phyloP scores from a whole-genome alignment of 805 yeast genomes.

The Schizosaccharomyces octosporus region DNA sequence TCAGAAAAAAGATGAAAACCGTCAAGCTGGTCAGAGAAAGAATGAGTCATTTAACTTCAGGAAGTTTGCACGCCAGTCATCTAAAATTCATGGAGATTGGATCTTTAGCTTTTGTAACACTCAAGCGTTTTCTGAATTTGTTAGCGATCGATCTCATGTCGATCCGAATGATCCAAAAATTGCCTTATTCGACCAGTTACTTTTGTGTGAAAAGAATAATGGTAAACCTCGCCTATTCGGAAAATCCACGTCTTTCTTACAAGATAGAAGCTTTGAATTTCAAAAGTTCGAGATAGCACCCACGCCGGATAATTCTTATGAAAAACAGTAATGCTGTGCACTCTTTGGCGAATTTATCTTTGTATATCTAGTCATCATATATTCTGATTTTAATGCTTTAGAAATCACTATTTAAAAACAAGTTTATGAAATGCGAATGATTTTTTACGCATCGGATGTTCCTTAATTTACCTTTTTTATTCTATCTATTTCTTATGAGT shows the following conservation, averaged over 20 bases:
- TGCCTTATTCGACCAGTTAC: slow-evolving; percentile 2
- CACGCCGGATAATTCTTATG: background rate
- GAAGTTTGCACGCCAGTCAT: slow-evolving; percentile 3
- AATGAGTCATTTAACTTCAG: background rate
- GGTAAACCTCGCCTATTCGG: slow-evolving; percentile 7
- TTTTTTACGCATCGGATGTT: too few relatives aligned
- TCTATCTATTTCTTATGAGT: too few relatives aligned
- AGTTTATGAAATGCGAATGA: too few relatives aligned
- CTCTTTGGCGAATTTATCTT: background rate
- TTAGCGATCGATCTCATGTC: slow-evolving; percentile 4
- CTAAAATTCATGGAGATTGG: slow-evolving; percentile 6
- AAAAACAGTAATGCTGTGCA: background rate
- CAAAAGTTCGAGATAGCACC: background rate
- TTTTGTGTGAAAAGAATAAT: background rate
- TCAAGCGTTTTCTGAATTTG: slow-evolving; percentile 8
- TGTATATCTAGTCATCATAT: too few relatives aligned
- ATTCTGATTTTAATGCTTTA: too few relatives aligned
- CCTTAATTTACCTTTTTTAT: too few relatives aligned
- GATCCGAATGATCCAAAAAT: slow-evolving; percentile 3
- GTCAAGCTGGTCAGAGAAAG: background rate
- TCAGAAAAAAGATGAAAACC: background rate
- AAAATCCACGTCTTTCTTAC: background rate
- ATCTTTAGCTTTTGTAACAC: slow-evolving; percentile 4
- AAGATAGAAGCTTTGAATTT: background rate
- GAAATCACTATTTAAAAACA: too few relatives aligned